These are phyloP conservation scores for Chloromonas sp. DNA, from an alignment of 163 green algal genomes.

Conservation along the genomic window DNA sequence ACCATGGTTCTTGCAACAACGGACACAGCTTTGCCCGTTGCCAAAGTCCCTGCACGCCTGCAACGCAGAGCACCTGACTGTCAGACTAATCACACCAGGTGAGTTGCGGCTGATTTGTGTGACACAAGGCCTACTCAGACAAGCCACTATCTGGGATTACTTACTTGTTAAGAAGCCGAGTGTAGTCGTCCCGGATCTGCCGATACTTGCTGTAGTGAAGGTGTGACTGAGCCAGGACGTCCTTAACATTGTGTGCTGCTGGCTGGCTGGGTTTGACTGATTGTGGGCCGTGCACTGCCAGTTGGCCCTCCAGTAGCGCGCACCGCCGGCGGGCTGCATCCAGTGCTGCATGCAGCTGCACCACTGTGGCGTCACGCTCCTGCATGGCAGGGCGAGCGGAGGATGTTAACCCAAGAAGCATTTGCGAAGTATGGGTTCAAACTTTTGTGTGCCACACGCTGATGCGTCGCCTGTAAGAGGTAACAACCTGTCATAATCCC, in stretches of 20 bases:
- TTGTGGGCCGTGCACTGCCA: background rate
- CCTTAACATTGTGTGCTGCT: background rate
- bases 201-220: conserved; percentile 35
- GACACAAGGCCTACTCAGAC: background rate
- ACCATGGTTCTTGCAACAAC: conserved; percentile 9
- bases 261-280: too few species aligned
- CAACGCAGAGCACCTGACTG: background rate
- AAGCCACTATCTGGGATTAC: background rate
- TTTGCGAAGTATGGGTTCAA: too few species aligned
- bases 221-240: conserved; percentile 28
- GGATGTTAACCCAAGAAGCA: too few species aligned
- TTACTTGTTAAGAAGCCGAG: conserved; percentile 34
- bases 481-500: too few species aligned
- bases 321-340: conserved; percentile 28
- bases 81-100: too few species aligned
- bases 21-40: conserved; percentile 4
- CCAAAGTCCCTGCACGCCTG: conserved; percentile 17
- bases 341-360: conserved; percentile 35
- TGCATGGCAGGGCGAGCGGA: background rate
- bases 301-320: conserved; percentile 23
- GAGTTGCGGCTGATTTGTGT: too few species aligned
- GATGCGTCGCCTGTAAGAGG: too few species aligned
- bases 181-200: conserved; percentile 44
- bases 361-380: conserved; percentile 27
- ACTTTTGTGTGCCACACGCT: too few species aligned